Evolutionary conservation across 805 yeast genomes (phyloP).

Genomic region (Candida manassasensis): DNA sequence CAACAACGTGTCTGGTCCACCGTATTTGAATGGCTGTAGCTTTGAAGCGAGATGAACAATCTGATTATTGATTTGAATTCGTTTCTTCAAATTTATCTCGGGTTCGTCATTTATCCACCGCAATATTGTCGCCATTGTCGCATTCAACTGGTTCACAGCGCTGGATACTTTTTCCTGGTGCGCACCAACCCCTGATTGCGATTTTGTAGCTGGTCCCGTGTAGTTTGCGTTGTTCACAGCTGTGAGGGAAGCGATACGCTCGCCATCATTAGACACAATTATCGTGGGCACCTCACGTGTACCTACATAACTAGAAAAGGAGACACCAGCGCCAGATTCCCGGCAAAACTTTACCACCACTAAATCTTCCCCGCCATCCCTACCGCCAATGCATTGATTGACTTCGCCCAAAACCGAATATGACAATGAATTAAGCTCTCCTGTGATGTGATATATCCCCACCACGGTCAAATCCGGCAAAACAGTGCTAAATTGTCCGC

Average conservation of each 20-base stretch:
- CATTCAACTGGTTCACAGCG: constrained; percentile 18
- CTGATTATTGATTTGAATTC: constrained; percentile 17
- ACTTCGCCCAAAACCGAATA: constrained; percentile 10
- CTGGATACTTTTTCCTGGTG: constrained; percentile 6
- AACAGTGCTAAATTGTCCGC: constrained; percentile 24
- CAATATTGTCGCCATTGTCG: constrained; percentile 19
- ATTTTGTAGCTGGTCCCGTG: constrained; percentile 1
- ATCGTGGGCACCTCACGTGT: not conserved
- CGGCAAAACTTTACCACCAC: too few relatives aligned
- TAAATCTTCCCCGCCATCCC: too few relatives aligned
- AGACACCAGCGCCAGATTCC: too few relatives aligned
- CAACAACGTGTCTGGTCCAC: constrained; percentile 4
- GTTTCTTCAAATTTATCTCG: constrained; percentile 7
- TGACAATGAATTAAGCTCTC: constrained; percentile 7
- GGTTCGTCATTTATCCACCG: constrained; percentile 12
- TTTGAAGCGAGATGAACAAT: constrained; percentile 26
- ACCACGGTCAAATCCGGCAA: constrained; percentile 22
- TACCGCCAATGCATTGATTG: constrained; percentile 4
- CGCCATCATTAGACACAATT: constrained; percentile 20
- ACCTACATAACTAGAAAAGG: not conserved
- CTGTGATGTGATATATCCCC: constrained; percentile 28
- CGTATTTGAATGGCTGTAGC: constrained; percentile 12
- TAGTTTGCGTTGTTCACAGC: constrained; percentile 7
- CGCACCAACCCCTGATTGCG: not conserved
- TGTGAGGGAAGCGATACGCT: constrained; percentile 22